Percentiles rank a stretch among this genome's conserved stretches.
Conservation (phyloP, 805 yeast genomes). For the Monosporozyma yasuniensis region DNA sequence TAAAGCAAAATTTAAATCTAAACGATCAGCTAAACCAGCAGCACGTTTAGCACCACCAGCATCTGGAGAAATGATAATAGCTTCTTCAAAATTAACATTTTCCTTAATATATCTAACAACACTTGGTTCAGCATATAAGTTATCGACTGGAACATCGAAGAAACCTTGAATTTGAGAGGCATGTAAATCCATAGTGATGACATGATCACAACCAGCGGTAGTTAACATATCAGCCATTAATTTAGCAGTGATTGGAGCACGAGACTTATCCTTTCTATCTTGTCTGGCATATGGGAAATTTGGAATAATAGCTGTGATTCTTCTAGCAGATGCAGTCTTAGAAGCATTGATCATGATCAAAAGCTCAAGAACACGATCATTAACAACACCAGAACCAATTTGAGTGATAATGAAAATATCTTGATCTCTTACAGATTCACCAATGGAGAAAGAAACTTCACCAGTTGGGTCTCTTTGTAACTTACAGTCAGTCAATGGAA, state of each 20-base stretch:
- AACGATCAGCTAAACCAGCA: constrained; percentile 72
- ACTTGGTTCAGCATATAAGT: constrained; percentile 75
- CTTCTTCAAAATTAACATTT: constrained; percentile 45
- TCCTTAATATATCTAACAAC: constrained; percentile 69
- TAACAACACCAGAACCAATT: constrained; percentile 69
- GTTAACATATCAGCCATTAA: constrained; percentile 74
- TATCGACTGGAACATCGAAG: constrained; percentile 75
- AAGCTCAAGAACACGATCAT: constrained; percentile 65
- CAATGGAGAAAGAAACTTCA: constrained; percentile 68
- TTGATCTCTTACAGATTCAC: constrained; percentile 78
- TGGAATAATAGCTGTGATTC: constrained; percentile 76
- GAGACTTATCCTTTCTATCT: constrained; percentile 73
- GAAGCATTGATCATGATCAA: constrained; percentile 76
- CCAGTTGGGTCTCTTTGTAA: constrained; percentile 60
- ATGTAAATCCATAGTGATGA: constrained; percentile 79
- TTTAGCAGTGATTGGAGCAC: constrained; percentile 83
- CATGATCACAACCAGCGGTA: constrained; percentile 81
- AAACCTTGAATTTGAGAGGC: constrained; percentile 88
- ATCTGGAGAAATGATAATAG: constrained; percentile 78
- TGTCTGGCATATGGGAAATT: constrained; percentile 86
- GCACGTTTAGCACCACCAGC: constrained; percentile 90
- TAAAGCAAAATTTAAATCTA: constrained; percentile 73
- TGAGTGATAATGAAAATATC: constrained; percentile 74
- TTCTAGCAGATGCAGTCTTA: constrained; percentile 72
- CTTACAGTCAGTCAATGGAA: constrained; percentile 52